Base-by-base conservation (phyloP, 2,329 filamentous ascomycete species). In the Xenoacremonium recifei region DNA sequence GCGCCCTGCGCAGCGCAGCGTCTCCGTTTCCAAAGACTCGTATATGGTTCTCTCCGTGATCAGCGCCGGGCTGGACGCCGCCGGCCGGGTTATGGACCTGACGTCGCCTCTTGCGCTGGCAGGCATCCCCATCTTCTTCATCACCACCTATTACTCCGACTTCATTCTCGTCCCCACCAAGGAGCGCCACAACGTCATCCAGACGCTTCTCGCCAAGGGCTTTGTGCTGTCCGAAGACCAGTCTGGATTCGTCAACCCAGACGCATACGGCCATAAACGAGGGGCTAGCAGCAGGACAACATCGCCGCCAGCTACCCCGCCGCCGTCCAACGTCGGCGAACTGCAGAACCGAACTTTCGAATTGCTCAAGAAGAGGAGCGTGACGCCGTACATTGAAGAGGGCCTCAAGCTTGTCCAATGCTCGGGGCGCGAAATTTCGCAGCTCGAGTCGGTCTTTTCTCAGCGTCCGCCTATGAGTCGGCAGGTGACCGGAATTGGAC, bases 121-220 rank as follows among this genome's bases (percentile, higher is more conserved):
- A 37, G 89, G 89, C 55, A 93, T 97, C 39, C 88, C 92, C 39
- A 95, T 99, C 60, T 96, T 97, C 73, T 97, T 97, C 76, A 95
- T 96, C 64, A 96, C 92, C 4, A 96, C 90, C 21, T 99, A 97
- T 68, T 97, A 95, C 68, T 93, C 88, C 23, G 92, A 99, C 69
- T 97, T 96, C 67, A 95, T 99, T 55, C 77, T 97, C 25, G 89
- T 96, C 1, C 91, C 93, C 1, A 76, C 76, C 39, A 87, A 84
- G 60, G 82, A 86, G 57, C 82, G 85, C 37, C 70, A 78, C 19
- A 84, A 83, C 29, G 91, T 97, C 35, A 81, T 89, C 23, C 75
- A 82, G 44, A 86, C 89, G 0, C 74, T 97, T 5, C 76, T 92
- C 45, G 79, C 83, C 15, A 81, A 86, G 35, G 90, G 90, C 2